These are phyloP conservation scores for Conringia planisiliqua DNA, from an alignment of 345 rosid genomes.

Conservation along the genomic window DNA sequence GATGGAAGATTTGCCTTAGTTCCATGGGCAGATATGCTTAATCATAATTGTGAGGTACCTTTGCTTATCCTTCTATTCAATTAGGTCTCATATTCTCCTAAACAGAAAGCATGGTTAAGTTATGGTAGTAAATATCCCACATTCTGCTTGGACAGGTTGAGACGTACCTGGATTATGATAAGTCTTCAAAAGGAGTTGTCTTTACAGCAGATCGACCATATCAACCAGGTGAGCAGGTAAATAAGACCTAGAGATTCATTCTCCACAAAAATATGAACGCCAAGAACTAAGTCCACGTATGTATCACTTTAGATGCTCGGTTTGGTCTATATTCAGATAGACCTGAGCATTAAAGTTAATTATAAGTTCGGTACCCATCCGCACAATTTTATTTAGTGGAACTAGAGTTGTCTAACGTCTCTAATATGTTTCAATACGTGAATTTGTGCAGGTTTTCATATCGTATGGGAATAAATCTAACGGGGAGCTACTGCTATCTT, in stretches of 20 bases:
- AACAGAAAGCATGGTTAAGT: not conserved
- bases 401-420: slow-evolving; percentile 5
- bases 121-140: slow-evolving; percentile 9
- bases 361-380: not conserved
- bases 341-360: not conserved
- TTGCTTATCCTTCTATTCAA: not conserved
- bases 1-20: slow-evolving; percentile 89
- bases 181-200: slow-evolving; percentile 79
- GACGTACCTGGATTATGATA: slow-evolving; percentile 90
- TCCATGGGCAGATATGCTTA: slow-evolving; percentile 99
- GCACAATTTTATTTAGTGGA: not conserved
- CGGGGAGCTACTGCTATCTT: slow-evolving; percentile 86
- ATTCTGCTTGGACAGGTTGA: slow-evolving; percentile 56
- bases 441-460: slow-evolving; percentile 82
- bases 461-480: slow-evolving; percentile 93
- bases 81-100: slow-evolving; percentile 2
- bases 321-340: not conserved
- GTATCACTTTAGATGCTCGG: slow-evolving; percentile 11
- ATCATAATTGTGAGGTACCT: slow-evolving; percentile 87
- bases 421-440: slow-evolving; percentile 16
- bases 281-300: not conserved
- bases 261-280: not conserved
- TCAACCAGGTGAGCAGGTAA: slow-evolving; percentile 99
- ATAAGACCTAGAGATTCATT: slow-evolving; percentile 13
- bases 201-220: slow-evolving; percentile 74